phyloP scores from a whole-genome alignment of 352 stramenopile species.

The Pythium phragmitis region DNA sequence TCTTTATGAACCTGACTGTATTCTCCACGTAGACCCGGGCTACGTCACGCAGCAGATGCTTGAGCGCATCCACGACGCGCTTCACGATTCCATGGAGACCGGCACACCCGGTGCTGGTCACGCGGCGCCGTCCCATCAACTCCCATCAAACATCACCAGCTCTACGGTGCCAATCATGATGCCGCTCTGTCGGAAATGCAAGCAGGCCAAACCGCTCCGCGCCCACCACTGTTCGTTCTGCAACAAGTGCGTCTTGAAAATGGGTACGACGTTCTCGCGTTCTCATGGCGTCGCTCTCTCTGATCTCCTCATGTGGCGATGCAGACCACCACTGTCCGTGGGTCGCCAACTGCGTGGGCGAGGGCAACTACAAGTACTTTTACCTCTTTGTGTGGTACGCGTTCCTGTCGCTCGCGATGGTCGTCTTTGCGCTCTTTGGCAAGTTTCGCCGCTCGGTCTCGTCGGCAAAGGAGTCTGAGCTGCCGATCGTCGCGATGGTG shows the following conservation, averaged over 20 bases:
- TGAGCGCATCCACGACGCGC: slow-evolving; percentile 54
- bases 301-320: neutral
- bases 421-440: slow-evolving; percentile 51
- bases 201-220: slow-evolving; percentile 72
- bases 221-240: slow-evolving; percentile 88
- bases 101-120: slow-evolving; percentile 19
- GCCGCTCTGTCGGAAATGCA: slow-evolving; percentile 57
- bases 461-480: slow-evolving; percentile 13
- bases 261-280: slow-evolving; percentile 45
- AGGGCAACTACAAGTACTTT: slow-evolving; percentile 88
- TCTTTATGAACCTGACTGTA: neutral
- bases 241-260: slow-evolving; percentile 82
- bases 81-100: slow-evolving; percentile 64
- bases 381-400: slow-evolving; percentile 83
- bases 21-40: slow-evolving; percentile 50
- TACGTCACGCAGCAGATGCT: slow-evolving; percentile 71
- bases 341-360: slow-evolving; percentile 86
- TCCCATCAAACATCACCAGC: neutral
- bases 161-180: slow-evolving; percentile 1
- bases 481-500: slow-evolving; percentile 56
- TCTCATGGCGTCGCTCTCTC: neutral
- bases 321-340: slow-evolving; percentile 98
- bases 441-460: slow-evolving; percentile 41
- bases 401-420: slow-evolving; percentile 63
- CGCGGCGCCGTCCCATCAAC: slow-evolving; percentile 6